phyloP scores from a whole-genome alignment of 2,329 filamentous ascomycete species.

The Lachnellula arida region DNA sequence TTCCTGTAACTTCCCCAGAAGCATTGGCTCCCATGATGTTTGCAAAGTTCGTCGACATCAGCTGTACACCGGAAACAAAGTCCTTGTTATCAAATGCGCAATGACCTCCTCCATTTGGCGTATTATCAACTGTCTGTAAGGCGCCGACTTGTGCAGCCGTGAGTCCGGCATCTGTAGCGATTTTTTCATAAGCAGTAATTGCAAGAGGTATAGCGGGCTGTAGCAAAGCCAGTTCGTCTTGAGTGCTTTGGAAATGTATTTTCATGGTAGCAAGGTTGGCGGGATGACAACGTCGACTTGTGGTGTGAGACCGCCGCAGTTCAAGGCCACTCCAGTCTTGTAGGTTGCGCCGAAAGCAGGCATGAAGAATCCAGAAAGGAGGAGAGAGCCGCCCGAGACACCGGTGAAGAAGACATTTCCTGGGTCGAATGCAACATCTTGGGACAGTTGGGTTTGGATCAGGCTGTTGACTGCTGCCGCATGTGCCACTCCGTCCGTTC shows the following conservation, averaged over 20 bases:
- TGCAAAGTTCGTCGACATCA: constrained; percentile 49
- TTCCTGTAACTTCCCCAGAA: constrained; percentile 44
- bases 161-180: constrained; percentile 42
- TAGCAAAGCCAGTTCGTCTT: constrained; percentile 44
- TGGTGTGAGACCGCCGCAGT: constrained; percentile 50
- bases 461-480: constrained; percentile 51
- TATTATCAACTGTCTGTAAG: constrained; percentile 53
- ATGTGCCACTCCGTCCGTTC: constrained; percentile 52
- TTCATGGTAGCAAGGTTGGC: constrained; percentile 40
- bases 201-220: constrained; percentile 47
- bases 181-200: constrained; percentile 46
- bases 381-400: constrained; percentile 49
- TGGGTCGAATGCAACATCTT: constrained; percentile 49
- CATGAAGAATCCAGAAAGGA: constrained; percentile 54
- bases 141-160: constrained; percentile 41
- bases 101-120: constrained; percentile 51
- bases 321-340: constrained; percentile 46
- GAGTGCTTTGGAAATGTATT: constrained; percentile 54
- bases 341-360: constrained; percentile 40
- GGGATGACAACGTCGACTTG: constrained; percentile 46
- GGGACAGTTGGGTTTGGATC: constrained; percentile 44
- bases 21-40: constrained; percentile 48
- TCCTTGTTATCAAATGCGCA: constrained; percentile 52
- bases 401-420: constrained; percentile 53
- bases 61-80: constrained; percentile 52